These are phyloP conservation scores for Tylopilus vinaceipallidus DNA, from an alignment of 768 basidiomycete species.

Conservation along the genomic window DNA sequence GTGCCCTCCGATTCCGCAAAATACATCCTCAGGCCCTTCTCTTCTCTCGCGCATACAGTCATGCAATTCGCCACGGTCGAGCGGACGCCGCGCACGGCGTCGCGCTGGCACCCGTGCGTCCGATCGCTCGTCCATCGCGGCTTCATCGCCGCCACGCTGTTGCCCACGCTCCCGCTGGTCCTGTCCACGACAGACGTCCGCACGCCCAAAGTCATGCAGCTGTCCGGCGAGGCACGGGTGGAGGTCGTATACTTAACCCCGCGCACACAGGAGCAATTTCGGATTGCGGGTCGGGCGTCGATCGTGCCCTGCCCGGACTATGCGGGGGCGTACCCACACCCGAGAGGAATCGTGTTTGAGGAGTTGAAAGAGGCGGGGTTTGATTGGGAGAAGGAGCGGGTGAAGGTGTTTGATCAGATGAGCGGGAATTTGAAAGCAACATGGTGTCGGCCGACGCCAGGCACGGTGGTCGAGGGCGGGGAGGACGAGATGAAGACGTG, in stretches of 20 bases:
- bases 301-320: constrained; percentile 52
- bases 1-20: not conserved
- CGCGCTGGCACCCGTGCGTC: constrained; percentile 53
- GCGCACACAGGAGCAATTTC: constrained; percentile 67
- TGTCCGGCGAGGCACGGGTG: constrained; percentile 42
- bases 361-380: constrained; percentile 36
- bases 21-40: not conserved
- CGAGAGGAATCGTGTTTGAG: constrained; percentile 25
- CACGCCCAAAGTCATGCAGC: constrained; percentile 61
- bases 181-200: constrained; percentile 72
- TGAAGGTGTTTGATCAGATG: constrained; percentile 58
- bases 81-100: constrained; percentile 13
- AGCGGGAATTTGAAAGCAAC: constrained; percentile 62
- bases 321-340: constrained; percentile 16
- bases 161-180: constrained; percentile 56
- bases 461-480: constrained; percentile 47
- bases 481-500: constrained; percentile 60
- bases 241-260: constrained; percentile 78
- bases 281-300: constrained; percentile 56
- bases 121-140: constrained; percentile 64
- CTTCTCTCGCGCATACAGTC: constrained; percentile 35
- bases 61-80: constrained; percentile 46
- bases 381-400: constrained; percentile 65
- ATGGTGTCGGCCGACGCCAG: constrained; percentile 72
- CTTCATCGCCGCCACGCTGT: constrained; percentile 45